These are phyloP conservation scores for Phytophthora lateralis DNA, from an alignment of 352 stramenopile species.

Conservation along the genomic window DNA sequence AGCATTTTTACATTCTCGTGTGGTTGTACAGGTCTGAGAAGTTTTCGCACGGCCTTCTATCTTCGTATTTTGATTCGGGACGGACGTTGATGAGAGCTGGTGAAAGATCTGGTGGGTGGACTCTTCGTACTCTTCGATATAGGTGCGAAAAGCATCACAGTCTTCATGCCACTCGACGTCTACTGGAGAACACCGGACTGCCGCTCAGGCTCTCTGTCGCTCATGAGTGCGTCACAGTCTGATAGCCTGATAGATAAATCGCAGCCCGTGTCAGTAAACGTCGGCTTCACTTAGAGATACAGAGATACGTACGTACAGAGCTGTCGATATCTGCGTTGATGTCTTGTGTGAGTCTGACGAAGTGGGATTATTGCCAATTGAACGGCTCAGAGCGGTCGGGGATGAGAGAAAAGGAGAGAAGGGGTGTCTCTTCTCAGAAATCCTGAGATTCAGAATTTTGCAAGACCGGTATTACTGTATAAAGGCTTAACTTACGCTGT, in stretches of 20 bases:
- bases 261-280: too few species aligned
- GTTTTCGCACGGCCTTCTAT: neutral
- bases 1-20: neutral
- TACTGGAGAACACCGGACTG: neutral
- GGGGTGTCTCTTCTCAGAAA: constrained; percentile 6
- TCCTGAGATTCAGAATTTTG: neutral
- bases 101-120: constrained; percentile 2
- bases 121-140: constrained; percentile 4
- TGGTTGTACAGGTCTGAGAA: too few species aligned
- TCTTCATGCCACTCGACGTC: constrained; percentile 8
- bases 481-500: neutral
- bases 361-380: constrained; percentile 8
- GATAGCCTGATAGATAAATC: too few species aligned
- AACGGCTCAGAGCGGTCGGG: neutral
- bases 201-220: constrained; percentile 6
- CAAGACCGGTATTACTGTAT: neutral
- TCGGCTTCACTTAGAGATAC: too few species aligned
- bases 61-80: neutral
- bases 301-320: neutral
- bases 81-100: neutral
- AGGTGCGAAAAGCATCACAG: constrained; percentile 1
- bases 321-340: neutral
- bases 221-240: neutral
- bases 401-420: neutral
- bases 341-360: neutral